These are phyloP conservation scores for Salix viminalis DNA, from an alignment of 345 rosid genomes.

Conservation along the genomic window DNA sequence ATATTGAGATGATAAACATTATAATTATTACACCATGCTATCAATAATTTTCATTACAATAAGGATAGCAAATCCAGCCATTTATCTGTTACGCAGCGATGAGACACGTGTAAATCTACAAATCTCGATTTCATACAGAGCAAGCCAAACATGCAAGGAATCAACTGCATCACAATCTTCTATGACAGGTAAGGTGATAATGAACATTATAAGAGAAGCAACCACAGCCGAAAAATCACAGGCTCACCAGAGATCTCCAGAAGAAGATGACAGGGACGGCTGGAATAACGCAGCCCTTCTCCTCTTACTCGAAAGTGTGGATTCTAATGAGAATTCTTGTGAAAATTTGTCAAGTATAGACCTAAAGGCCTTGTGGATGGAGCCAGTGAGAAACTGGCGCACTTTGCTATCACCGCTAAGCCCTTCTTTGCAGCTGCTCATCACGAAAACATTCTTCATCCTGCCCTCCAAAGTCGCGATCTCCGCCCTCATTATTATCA, in stretches of 20 bases:
- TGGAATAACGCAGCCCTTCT: slow-evolving; percentile 37
- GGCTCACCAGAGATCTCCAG: slow-evolving; percentile 24
- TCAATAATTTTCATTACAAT: not conserved
- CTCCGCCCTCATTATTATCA: slow-evolving; percentile 42
- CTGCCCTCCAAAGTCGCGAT: slow-evolving; percentile 51
- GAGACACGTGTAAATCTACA: not conserved
- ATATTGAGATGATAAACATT: not conserved
- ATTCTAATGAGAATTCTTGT: slow-evolving; percentile 36
- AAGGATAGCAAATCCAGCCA: not conserved
- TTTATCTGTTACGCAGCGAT: not conserved
- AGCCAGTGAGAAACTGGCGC: slow-evolving; percentile 15
- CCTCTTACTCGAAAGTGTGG: slow-evolving; percentile 39
- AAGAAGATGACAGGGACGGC: slow-evolving; percentile 46
- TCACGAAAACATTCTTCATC: slow-evolving; percentile 42
- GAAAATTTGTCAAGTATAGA: slow-evolving; percentile 46
- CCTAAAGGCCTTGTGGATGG: slow-evolving; percentile 29
- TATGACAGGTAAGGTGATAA: not conserved
- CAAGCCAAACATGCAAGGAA: slow-evolving; percentile 6
- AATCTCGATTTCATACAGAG: not conserved
- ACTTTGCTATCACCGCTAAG: slow-evolving; percentile 13
- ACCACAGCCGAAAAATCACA: not conserved
- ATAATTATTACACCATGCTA: not conserved
- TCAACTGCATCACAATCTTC: slow-evolving; percentile 3
- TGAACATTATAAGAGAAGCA: not conserved
- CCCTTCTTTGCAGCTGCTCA: slow-evolving; percentile 27